Base-by-base conservation (phyloP, 768 basidiomycete species). In the Lactifluus pinguis region DNA sequence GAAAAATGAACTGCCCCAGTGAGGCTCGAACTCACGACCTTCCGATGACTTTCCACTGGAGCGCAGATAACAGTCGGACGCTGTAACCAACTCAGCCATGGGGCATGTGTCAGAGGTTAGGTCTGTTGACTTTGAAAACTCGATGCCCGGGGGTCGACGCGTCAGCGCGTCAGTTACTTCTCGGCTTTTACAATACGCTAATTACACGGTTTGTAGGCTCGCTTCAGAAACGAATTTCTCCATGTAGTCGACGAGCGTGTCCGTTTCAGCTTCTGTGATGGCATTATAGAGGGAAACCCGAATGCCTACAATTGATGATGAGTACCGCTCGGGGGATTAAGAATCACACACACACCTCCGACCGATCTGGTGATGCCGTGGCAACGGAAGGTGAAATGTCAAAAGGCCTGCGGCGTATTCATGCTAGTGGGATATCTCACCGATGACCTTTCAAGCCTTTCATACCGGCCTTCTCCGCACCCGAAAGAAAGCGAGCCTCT, bases 381-480 rank as follows among this genome's bases (percentile, higher is more conserved):
- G 42, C 10, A 39, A 29, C 42, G n/a, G 57, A 11, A 38, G 15
- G 29, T 32, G 17, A 17, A 57, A 39, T 47, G 44, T 60, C 47
- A 50, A 14, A 14, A 29, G n/a, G 36, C 42, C 30, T 25, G 36
- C 2, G 21, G n/a, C 19, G 14, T 29, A 57, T 61, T 14, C 38
- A 49, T 32, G 39, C 34, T 21, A 57, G 15, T 6, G 56, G 13
- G 49, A 39, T 1, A 1, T 47, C 90, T 65, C 69, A 92, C 84
- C 95, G 81, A 76, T 99, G 97, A 0, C 97, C 97, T 72, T 92
- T 95, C 58, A 97, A 74, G 38, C 89, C 89, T 67, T 84, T 86
- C 81, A 98, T 85, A 0, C 89, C 91, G 59, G 72, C 76, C 66
- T 76, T 77, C 69, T 92, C 87, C 0, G 95, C 95, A 10, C 88